Base-by-base conservation (phyloP, 129 eudicot species). In the Silybum marianum region DNA sequence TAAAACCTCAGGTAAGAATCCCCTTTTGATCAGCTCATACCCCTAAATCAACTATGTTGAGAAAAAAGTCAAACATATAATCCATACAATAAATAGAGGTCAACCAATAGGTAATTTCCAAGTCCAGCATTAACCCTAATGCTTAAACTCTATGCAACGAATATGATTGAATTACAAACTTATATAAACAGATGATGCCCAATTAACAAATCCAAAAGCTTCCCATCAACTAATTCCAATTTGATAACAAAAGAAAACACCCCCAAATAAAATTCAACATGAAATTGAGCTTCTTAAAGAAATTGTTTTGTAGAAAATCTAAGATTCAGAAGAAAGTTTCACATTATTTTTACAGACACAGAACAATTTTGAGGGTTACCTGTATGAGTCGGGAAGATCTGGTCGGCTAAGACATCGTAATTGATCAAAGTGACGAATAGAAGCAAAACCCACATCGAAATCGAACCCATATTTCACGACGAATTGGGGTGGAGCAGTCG, bases 301-400 rank as follows among this genome's bases (percentile, higher is more conserved):
- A 25, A 79, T 11, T 26, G 32, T n/a, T 46, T 69, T 4, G 21
- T 69, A 38, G 1, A 75, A 75, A 10, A 68, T 66, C 51, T 30
- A 51, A 34, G 19, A n/a, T 24, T 13, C 11, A 46, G 13, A 10
- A 46, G 58, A 46, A 46, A 46, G 3, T 19, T 67, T 42, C 28
- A 46, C 71, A 46, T 67, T 44, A 13, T 7, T 39, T 30, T 32
- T 7, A 54, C n/a, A 70, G 78, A 1, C 25, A 71, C n/a, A 32
- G 23, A 23, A 44, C 25, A 70, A 28, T 16, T 16, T 66, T 34
- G 81, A 24, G 34, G 77, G 44, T 23, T 84, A 93, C 96, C 98
- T 81, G 91, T 30, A 66, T 86, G 93, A 90, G 92, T 84, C 51
- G 92, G 85, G 81, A 89, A 80, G 85, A 91, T 88, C 91, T 86